Percentiles rank a stretch among this genome's conserved stretches.
Conservation (phyloP, 2,329 filamentous ascomycete genomes). For the Neofusicoccum kwambonambiense region DNA sequence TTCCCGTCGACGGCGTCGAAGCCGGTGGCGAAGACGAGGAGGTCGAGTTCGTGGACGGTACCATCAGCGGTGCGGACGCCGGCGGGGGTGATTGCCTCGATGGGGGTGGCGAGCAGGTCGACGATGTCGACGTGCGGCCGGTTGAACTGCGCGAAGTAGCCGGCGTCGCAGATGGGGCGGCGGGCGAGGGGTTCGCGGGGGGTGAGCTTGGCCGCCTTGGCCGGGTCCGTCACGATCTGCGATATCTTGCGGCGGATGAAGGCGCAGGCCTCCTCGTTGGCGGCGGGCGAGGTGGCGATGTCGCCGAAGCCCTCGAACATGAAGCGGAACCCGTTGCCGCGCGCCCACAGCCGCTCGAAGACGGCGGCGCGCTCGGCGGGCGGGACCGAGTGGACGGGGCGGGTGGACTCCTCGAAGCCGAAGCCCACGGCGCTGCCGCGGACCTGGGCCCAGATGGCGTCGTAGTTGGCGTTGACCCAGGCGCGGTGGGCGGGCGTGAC, state of each 20-base stretch:
- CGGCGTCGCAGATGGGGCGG: constrained; percentile 23
- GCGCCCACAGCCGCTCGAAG: constrained; percentile 20
- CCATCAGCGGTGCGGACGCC: constrained; percentile 52
- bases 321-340: constrained; percentile 31
- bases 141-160: constrained; percentile 41
- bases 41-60: constrained; percentile 51
- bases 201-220: constrained; percentile 22
- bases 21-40: constrained; percentile 49
- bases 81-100: constrained; percentile 47
- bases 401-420: constrained; percentile 30
- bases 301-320: constrained; percentile 29
- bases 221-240: constrained; percentile 24
- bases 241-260: constrained; percentile 28
- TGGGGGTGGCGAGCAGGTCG: constrained; percentile 37
- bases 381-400: not conserved
- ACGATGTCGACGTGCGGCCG: constrained; percentile 50
- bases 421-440: constrained; percentile 31
- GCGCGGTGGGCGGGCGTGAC: constrained; percentile 29
- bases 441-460: constrained; percentile 29
- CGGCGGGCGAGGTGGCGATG: constrained; percentile 24
- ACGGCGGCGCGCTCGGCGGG: constrained; percentile 20
- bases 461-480: constrained; percentile 34
- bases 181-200: constrained; percentile 18
- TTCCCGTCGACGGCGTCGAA: constrained; percentile 43
- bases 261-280: constrained; percentile 26